These are phyloP conservation scores for Acanthamoeba sp. DNA, from an alignment of 208 protist species.

Conservation along the genomic window DNA sequence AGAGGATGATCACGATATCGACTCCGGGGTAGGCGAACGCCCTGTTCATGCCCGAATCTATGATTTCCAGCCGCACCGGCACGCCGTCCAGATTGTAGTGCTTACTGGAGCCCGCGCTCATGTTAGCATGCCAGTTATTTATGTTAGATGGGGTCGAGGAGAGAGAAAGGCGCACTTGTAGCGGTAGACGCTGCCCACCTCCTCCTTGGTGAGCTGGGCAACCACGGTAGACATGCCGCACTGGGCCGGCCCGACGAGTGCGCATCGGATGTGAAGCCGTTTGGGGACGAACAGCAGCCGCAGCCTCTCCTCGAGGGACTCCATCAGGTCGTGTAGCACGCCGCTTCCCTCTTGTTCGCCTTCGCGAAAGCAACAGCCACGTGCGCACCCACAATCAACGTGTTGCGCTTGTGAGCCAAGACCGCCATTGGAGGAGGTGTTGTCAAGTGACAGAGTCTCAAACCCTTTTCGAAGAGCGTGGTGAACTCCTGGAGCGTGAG, in stretches of 20 bases:
- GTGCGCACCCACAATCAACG: not conserved
- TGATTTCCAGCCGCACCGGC: conserved; percentile 52
- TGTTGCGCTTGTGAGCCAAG: too few species aligned
- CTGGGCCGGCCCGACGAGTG: conserved; percentile 26
- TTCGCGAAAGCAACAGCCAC: not conserved
- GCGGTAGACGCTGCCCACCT: conserved; percentile 44
- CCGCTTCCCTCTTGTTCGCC: not conserved
- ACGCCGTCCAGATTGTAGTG: conserved; percentile 50
- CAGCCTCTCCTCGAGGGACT: conserved; percentile 31
- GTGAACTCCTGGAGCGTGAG: not conserved
- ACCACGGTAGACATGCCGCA: conserved; percentile 53
- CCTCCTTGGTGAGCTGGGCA: conserved; percentile 25
- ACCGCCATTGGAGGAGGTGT: too few species aligned
- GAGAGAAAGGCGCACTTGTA: not conserved
- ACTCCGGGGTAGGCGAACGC: conserved; percentile 17
- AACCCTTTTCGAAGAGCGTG: not conserved
- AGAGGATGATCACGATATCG: conserved; percentile 36
- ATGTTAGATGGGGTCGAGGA: not conserved
- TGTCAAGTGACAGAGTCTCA: too few species aligned
- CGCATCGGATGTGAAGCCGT: conserved; percentile 16
- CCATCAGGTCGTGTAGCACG: not conserved
- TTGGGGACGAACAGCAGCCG: conserved; percentile 50
- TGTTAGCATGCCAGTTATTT: not conserved
- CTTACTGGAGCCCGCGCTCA: not conserved
- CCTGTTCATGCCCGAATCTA: conserved; percentile 21